These are phyloP conservation scores for Monilinia vaccinii-corymbosi DNA, from an alignment of 2,329 filamentous ascomycete species.

Conservation along the genomic window DNA sequence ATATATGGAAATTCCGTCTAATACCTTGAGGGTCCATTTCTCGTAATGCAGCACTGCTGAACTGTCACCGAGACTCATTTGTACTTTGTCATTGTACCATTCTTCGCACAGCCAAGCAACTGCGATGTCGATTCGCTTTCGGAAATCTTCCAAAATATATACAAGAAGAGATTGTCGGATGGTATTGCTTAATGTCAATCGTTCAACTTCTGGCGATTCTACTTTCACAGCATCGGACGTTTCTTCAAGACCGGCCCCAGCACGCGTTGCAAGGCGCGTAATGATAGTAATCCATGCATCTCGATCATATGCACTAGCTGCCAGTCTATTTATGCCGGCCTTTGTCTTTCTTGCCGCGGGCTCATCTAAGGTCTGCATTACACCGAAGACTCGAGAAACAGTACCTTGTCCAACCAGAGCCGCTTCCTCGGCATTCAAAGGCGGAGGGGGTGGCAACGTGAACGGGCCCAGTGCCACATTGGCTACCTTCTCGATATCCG, in stretches of 20 bases:
- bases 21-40: slow-evolving; percentile 67
- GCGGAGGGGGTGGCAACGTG: slow-evolving; percentile 66
- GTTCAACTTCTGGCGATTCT: slow-evolving; percentile 37
- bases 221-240: slow-evolving; percentile 40
- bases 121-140: slow-evolving; percentile 77
- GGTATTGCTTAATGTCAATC: slow-evolving; percentile 48
- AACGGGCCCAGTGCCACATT: slow-evolving; percentile 59
- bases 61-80: slow-evolving; percentile 35
- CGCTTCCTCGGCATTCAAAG: slow-evolving; percentile 62
- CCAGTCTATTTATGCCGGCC: slow-evolving; percentile 72
- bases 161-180: slow-evolving; percentile 75
- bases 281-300: slow-evolving; percentile 90
- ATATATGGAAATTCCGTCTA: slow-evolving; percentile 84
- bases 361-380: slow-evolving; percentile 66
- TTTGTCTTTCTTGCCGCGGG: slow-evolving; percentile 49
- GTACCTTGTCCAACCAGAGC: slow-evolving; percentile 67
- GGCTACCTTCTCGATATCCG: slow-evolving; percentile 31
- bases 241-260: slow-evolving; percentile 61
- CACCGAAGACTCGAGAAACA: slow-evolving; percentile 67
- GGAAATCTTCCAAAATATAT: slow-evolving; percentile 88
- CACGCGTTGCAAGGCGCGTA: slow-evolving; percentile 73
- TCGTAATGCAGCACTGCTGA: slow-evolving; percentile 59
- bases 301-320: slow-evolving; percentile 72
- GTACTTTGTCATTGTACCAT: slow-evolving; percentile 84
- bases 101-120: slow-evolving; percentile 95